Evolutionary conservation across 1,284 basidiomycete species (phyloP).

Genomic region (Ustilago cynodontis): DNA sequence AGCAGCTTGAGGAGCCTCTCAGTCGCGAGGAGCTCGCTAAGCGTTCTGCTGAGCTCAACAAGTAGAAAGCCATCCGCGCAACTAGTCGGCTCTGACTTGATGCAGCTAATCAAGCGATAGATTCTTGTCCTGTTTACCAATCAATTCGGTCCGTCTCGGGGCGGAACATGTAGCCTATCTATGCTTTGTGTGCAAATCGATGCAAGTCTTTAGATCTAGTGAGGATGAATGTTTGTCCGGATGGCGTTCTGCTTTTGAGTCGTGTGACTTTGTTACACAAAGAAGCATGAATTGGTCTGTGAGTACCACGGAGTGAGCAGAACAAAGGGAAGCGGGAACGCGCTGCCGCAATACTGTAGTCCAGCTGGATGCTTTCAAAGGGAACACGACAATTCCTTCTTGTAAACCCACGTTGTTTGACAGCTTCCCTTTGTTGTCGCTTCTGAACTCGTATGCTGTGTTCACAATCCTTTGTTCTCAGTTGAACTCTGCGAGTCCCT

Average conservation of each 20-base stretch:
- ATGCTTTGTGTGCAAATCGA: slow-evolving; percentile 13
- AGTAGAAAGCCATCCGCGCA: slow-evolving; percentile 18
- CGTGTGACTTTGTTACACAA: neutral
- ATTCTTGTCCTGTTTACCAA: too few relatives aligned
- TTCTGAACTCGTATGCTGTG: neutral
- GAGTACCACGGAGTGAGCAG: neutral
- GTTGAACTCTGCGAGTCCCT: neutral
- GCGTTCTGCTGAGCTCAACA: slow-evolving; percentile 61
- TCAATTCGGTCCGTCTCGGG: neutral
- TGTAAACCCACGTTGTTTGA: slow-evolving; percentile 5
- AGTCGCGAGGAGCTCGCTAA: slow-evolving; percentile 55
- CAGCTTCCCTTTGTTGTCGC: slow-evolving; percentile 12
- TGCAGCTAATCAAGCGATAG: too few relatives aligned
- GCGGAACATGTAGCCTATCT: slow-evolving; percentile 21
- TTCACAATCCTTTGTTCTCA: neutral
- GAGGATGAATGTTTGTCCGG: neutral
- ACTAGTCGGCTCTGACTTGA: neutral
- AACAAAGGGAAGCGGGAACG: neutral
- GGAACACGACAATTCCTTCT: neutral
- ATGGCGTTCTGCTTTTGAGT: neutral
- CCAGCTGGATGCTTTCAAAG: too few relatives aligned
- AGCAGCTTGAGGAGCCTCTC: slow-evolving; percentile 42
- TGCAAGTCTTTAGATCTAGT: neutral
- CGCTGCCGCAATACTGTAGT: too few relatives aligned
- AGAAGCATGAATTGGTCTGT: neutral